These are phyloP conservation scores for Ophiostoma tasmaniense DNA, from an alignment of 2,329 filamentous ascomycete genomes.

Conservation along the genomic window DNA sequence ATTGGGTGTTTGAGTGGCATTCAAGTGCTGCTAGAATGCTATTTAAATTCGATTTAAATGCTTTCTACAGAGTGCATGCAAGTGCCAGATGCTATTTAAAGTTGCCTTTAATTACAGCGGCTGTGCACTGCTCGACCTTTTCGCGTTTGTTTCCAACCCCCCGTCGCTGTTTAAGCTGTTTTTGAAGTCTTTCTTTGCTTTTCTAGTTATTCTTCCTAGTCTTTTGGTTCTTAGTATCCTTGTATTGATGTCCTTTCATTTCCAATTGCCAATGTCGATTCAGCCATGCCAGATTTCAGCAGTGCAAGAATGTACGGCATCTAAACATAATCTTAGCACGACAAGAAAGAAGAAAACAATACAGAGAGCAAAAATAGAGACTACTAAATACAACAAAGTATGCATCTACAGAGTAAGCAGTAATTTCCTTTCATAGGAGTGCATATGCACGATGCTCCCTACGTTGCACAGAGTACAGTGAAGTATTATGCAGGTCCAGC, in stretches of 20 bases:
- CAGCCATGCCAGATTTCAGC: background rate
- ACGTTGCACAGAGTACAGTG: background rate
- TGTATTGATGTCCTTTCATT: background rate
- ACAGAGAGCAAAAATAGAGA: background rate
- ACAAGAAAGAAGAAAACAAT: background rate
- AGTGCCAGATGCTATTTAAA: background rate
- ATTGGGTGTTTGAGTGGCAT: background rate
- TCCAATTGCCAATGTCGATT: background rate
- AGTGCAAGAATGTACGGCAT: background rate
- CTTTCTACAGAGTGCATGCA: too few relatives aligned
- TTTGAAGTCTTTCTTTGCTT: background rate
- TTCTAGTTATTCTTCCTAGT: background rate
- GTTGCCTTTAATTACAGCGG: background rate
- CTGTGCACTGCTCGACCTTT: slow-evolving; percentile 1
- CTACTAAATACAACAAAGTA: background rate
- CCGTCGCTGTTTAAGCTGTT: slow-evolving; percentile 8
- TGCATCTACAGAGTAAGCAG: background rate
- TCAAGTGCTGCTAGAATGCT: background rate
- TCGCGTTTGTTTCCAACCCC: slow-evolving; percentile 21
- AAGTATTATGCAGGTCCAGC: background rate
- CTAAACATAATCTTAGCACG: background rate
- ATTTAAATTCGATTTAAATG: too few relatives aligned
- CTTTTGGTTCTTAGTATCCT: background rate
- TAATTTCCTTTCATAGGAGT: slow-evolving; percentile 5
- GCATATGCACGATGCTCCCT: slow-evolving; percentile 8